Conservation (phyloP, 2,329 filamentous ascomycete genomes). For the Rhytidhysteron rufulum region DNA sequence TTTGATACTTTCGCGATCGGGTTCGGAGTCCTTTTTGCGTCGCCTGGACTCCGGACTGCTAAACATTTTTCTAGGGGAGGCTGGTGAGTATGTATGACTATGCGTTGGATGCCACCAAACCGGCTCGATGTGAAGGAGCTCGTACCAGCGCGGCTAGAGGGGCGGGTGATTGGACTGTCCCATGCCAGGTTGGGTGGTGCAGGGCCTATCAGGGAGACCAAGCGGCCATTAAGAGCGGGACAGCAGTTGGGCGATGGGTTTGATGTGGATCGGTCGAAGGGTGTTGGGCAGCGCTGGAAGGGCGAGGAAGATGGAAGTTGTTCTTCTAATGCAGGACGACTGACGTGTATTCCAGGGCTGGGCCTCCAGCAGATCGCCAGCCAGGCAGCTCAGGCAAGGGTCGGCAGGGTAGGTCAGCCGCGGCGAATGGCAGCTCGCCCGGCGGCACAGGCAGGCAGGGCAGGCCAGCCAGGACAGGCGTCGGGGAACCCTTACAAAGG, state of each 20-base stretch:
- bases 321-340: background rate
- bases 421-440: too few relatives aligned
- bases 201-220: slow-evolving; percentile 31
- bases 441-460: too few relatives aligned
- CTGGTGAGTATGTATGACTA: too few relatives aligned
- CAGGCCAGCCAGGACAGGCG: too few relatives aligned
- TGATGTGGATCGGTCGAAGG: background rate
- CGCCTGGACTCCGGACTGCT: slow-evolving; percentile 33
- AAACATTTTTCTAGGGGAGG: slow-evolving; percentile 21
- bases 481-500: too few relatives aligned
- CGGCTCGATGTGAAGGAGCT: slow-evolving; percentile 9
- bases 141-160: slow-evolving; percentile 25
- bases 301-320: background rate
- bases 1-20: slow-evolving; percentile 18
- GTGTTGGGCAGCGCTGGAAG: background rate
- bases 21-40: slow-evolving; percentile 34
- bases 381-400: too few relatives aligned
- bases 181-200: slow-evolving; percentile 14
- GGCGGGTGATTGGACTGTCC: slow-evolving; percentile 24
- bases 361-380: too few relatives aligned
- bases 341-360: too few relatives aligned
- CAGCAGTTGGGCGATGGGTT: background rate
- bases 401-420: too few relatives aligned
- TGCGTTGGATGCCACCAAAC: slow-evolving; percentile 15
- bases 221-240: slow-evolving; percentile 22